Conservation (phyloP, 83 land plant genomes). For the Larix sibirica region DNA sequence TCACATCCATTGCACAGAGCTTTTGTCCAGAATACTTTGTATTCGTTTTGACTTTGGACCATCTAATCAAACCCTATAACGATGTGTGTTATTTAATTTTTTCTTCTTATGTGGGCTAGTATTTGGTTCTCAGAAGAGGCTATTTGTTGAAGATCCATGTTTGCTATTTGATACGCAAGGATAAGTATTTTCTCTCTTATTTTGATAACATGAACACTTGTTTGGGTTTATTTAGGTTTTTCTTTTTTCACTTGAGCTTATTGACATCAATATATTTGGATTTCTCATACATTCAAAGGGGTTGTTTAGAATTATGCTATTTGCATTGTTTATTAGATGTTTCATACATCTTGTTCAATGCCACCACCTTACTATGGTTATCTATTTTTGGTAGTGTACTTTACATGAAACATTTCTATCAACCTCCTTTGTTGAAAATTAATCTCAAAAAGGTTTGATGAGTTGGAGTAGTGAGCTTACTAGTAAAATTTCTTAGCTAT, state of each 20-base stretch:
- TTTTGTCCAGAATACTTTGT: background rate
- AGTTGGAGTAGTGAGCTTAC: background rate
- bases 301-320: background rate
- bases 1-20: background rate
- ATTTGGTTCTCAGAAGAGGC: background rate
- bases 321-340: slow-evolving; percentile 2
- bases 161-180: background rate
- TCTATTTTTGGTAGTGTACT: background rate
- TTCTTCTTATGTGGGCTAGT: background rate
- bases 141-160: background rate
- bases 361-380: background rate
- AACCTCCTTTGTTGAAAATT: background rate
- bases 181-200: background rate
- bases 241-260: background rate
- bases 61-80: background rate
- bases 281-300: background rate
- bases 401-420: background rate
- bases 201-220: background rate
- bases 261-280: background rate
- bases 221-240: background rate
- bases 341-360: background rate
- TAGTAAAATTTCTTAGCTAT: background rate
- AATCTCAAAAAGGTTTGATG: background rate
- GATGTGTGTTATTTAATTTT: background rate
- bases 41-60: background rate